Evolutionary conservation across 1,284 basidiomycete genomes (phyloP).

Genomic region (Microbotryum violaceum): DNA sequence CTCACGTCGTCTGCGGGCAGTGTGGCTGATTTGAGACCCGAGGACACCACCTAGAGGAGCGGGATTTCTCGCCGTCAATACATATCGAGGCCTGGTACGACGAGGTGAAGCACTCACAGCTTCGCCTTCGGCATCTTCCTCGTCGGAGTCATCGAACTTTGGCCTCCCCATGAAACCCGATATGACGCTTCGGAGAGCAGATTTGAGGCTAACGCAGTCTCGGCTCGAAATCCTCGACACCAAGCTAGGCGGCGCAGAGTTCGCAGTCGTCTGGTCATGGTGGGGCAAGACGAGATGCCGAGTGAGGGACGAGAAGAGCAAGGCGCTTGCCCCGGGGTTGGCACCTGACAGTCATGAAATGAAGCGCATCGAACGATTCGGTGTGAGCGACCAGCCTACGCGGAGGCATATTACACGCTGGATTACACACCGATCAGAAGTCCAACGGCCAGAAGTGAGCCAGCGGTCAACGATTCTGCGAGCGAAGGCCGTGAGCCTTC

Average conservation of each 20-base stretch:
- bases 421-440: conserved; percentile 21
- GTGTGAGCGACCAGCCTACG: too few relatives aligned
- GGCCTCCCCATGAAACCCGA: conserved; percentile 22
- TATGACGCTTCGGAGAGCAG: conserved; percentile 17
- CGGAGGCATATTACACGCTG: too few relatives aligned
- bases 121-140: conserved; percentile 20
- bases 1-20: conserved; percentile 25
- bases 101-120: background rate
- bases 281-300: conserved; percentile 8
- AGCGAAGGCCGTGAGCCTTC: too few relatives aligned
- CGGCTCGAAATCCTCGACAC: conserved; percentile 23
- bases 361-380: background rate
- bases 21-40: conserved; percentile 12
- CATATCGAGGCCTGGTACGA: background rate
- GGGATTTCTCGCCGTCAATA: background rate
- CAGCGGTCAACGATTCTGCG: too few relatives aligned
- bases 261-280: background rate
- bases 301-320: conserved; percentile 24
- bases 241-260: background rate
- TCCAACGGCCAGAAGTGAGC: conserved; percentile 3
- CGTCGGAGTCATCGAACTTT: conserved; percentile 8
- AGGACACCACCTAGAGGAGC: background rate
- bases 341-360: conserved; percentile 12
- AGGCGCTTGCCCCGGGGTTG: conserved; percentile 22
- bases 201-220: conserved; percentile 30